Evolutionary conservation across 371 early-diverging fungal genomes (phyloP), one percentile per base, ranked within the genome.

Genomic region (Apophysomyces sp.): DNA sequence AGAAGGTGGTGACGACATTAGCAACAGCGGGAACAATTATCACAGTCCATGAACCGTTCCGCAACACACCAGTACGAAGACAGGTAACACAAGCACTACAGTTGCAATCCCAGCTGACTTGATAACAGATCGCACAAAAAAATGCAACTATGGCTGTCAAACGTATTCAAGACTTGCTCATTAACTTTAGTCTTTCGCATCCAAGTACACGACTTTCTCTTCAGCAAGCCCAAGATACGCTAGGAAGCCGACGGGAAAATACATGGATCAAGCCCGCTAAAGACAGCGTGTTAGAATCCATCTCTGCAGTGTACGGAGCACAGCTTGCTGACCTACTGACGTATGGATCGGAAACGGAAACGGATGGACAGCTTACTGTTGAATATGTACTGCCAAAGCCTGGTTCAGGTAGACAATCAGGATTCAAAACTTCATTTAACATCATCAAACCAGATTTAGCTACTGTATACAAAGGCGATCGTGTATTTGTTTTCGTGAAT

Each of bases 1-100:
- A 59, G 30, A 62, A 63, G 28, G 5, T 63, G 8, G 39, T 55
- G 21, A 60, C 44, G 18, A 49, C 56, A 9, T 57, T 73, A 1
- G 21, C 63, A 12, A 41, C 49, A 0, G 29, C 68, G 3, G 85
- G 85, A 0, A 81, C 83, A 4, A 62, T 68, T 0, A 61, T 81
- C 1, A 34, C 57, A 13, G 73, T 79, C 3, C 15, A 72, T 24
- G 60, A 70, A 27, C 77, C 82, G 8, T 81, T 85, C 41, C 57
- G 62, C 40, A 58, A 71, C 26, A 24, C 78, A 7, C 83, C 85
- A 3, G 85, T 83, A 0, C 71, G 85, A 61, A 62, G 76, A 60
- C 76, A 81, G 61, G 71, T 69, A 58, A 15, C 21, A 9, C 21
- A 21, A 21, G 9, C 24, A 7, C 21, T 28, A 16, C 29, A 37